These are phyloP conservation scores for Fusarium gaditjirri DNA, from an alignment of 2,329 filamentous ascomycete species.

Conservation along the genomic window DNA sequence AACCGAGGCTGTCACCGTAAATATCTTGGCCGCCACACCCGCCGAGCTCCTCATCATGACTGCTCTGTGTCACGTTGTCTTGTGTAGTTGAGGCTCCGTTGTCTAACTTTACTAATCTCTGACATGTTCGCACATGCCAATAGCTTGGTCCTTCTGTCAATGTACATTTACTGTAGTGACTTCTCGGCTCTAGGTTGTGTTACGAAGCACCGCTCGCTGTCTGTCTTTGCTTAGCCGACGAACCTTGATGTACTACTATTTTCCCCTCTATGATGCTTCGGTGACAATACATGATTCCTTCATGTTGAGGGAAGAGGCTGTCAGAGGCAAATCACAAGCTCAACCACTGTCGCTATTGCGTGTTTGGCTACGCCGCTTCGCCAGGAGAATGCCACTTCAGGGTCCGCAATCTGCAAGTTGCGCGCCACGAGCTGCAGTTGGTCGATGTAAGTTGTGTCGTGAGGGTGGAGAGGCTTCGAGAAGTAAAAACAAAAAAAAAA, in stretches of 20 bases:
- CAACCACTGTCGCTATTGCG: conserved; percentile 15
- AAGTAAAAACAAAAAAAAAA: too few relatives aligned
- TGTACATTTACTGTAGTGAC: neutral
- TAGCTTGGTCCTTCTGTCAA: conserved; percentile 2
- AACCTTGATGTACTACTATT: conserved; percentile 3
- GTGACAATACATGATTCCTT: neutral
- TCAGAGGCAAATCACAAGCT: conserved; percentile 24
- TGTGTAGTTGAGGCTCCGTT: conserved; percentile 30
- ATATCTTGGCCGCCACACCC: conserved; percentile 11
- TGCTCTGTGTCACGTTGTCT: neutral
- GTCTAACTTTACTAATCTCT: conserved; percentile 1
- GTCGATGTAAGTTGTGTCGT: conserved; percentile 5
- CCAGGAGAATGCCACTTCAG: conserved; percentile 27
- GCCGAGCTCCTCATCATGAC: conserved; percentile 5
- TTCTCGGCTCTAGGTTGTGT: conserved; percentile 29
- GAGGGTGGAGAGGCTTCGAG: conserved; percentile 16
- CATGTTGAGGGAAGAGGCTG: neutral
- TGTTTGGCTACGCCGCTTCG: conserved; percentile 10
- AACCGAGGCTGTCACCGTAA: conserved; percentile 21
- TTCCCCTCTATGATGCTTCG: neutral
- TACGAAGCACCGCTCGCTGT: conserved; percentile 20
- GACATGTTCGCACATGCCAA: conserved; percentile 26
- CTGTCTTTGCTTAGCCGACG: conserved; percentile 7
- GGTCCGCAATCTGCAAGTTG: conserved; percentile 36
- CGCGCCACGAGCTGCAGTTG: conserved; percentile 30